Conservation (phyloP, 495 filamentous ascomycete genomes). For the Penicillium diatomitis region DNA sequence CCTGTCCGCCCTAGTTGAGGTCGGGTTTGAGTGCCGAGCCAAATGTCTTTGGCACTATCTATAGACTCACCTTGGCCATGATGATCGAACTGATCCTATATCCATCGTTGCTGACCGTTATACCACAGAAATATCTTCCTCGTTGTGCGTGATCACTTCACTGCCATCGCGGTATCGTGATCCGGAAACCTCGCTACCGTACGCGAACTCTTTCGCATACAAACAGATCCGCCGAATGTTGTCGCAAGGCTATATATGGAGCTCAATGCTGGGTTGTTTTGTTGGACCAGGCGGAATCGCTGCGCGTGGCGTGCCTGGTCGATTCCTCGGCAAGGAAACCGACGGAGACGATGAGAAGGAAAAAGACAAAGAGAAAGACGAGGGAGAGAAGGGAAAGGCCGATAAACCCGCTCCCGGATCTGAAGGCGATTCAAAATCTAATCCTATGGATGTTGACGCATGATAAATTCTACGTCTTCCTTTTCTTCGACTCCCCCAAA, state of each 20-base stretch:
- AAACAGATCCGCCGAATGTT: conserved; percentile 53
- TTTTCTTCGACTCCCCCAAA: too few relatives aligned
- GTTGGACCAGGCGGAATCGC: conserved; percentile 53
- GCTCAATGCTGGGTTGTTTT: conserved; percentile 64
- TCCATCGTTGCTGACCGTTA: too few relatives aligned
- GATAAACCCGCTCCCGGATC: background rate
- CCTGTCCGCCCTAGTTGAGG: background rate
- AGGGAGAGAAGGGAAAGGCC: background rate
- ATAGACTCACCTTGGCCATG: too few relatives aligned
- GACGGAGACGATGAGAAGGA: background rate
- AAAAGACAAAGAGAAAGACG: background rate
- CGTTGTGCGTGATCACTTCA: conserved; percentile 70
- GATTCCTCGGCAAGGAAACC: conserved; percentile 41
- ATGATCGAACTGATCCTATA: too few relatives aligned
- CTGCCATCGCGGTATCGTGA: conserved; percentile 70
- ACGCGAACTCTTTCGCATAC: conserved; percentile 65
- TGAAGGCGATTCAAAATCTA: conserved; percentile 1
- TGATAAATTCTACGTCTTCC: background rate
- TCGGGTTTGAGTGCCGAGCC: too few relatives aligned
- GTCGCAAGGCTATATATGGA: conserved; percentile 62
- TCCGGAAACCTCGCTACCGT: conserved; percentile 66
- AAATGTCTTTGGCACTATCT: too few relatives aligned
- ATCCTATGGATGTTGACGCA: conserved; percentile 14
- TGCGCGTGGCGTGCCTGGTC: conserved; percentile 58
- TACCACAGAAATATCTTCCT: conserved; percentile 35